These are phyloP conservation scores for Kernera saxatilis DNA, from an alignment of 345 rosid species.

Conservation along the genomic window DNA sequence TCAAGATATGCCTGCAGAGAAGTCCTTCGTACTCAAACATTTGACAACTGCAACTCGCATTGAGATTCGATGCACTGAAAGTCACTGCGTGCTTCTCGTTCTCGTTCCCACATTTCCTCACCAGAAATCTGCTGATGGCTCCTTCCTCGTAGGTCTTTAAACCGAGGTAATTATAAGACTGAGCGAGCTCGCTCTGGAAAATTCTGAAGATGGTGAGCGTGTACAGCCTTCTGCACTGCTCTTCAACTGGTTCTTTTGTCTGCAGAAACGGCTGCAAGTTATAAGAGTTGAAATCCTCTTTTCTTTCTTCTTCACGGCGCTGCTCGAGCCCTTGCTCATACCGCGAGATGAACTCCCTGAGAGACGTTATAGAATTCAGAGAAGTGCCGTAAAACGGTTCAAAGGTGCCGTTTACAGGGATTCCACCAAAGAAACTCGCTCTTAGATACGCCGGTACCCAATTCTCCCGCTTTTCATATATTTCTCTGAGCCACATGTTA, in stretches of 20 bases:
- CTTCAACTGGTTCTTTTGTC: constrained; percentile 76
- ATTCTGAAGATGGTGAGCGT: constrained; percentile 64
- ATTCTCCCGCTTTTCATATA: constrained; percentile 62
- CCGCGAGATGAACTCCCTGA: constrained; percentile 51
- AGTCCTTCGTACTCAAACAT: constrained; percentile 92
- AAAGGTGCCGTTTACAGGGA: constrained; percentile 43
- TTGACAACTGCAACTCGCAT: constrained; percentile 70
- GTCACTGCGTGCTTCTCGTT: constrained; percentile 63
- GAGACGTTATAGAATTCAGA: constrained; percentile 48
- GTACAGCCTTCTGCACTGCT: constrained; percentile 71
- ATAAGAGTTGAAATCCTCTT: constrained; percentile 71
- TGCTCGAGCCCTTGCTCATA: constrained; percentile 65
- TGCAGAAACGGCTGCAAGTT: constrained; percentile 60
- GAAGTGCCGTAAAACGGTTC: constrained; percentile 58
- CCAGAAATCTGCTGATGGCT: constrained; percentile 53
- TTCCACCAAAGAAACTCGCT: constrained; percentile 78
- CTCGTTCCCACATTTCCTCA: constrained; percentile 66
- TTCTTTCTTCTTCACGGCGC: constrained; percentile 73
- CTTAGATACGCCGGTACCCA: constrained; percentile 76
- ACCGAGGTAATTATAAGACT: constrained; percentile 52
- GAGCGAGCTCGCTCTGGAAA: constrained; percentile 71
- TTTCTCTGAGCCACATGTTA: constrained; percentile 64
- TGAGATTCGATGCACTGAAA: constrained; percentile 51
- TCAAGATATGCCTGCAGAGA: constrained; percentile 72
- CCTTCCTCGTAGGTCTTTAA: constrained; percentile 74